A percentile compares a stretch with the other conserved stretches of the same genome.
Conservation (phyloP, 1,139 yeast genomes). For the Pichiaceae sp. region DNA sequence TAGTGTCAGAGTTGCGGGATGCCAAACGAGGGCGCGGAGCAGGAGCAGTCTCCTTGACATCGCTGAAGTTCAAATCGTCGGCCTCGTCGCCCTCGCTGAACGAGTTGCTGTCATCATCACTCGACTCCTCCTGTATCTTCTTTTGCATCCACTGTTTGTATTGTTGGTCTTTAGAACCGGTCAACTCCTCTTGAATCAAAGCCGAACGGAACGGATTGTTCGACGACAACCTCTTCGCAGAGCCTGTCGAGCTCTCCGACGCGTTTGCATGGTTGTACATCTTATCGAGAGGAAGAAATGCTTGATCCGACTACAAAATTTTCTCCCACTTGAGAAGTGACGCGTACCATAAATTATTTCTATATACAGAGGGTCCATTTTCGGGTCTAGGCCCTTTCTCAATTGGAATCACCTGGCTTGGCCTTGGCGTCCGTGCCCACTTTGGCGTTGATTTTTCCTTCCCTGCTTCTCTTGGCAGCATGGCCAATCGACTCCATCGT, state of each 20-base stretch:
- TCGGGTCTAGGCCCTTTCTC: too few relatives aligned
- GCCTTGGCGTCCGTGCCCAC: too few relatives aligned
- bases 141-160: slow-evolving; percentile 21
- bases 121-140: slow-evolving; percentile 17
- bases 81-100: slow-evolving; percentile 15
- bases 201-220: slow-evolving; percentile 26
- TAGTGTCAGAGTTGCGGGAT: slow-evolving; percentile 14
- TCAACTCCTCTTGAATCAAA: slow-evolving; percentile 20
- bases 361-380: too few relatives aligned
- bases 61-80: slow-evolving; percentile 12
- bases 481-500: slow-evolving; percentile 18
- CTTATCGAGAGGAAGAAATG: too few relatives aligned
- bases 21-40: slow-evolving; percentile 7
- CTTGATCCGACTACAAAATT: too few relatives aligned
- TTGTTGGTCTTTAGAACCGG: slow-evolving; percentile 14
- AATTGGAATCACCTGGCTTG: too few relatives aligned
- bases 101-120: slow-evolving; percentile 7
- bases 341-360: too few relatives aligned
- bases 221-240: slow-evolving; percentile 21
- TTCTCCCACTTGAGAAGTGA: too few relatives aligned
- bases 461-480: slow-evolving; percentile 18
- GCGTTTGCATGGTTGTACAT: slow-evolving; percentile 15
- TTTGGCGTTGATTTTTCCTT: too few relatives aligned
- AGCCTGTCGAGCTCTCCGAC: slow-evolving; percentile 22
- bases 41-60: neutral